Evolutionary conservation across 805 yeast genomes (phyloP), one percentile per base, ranked within the genome.

Genomic region (Yarrowia sp.): DNA sequence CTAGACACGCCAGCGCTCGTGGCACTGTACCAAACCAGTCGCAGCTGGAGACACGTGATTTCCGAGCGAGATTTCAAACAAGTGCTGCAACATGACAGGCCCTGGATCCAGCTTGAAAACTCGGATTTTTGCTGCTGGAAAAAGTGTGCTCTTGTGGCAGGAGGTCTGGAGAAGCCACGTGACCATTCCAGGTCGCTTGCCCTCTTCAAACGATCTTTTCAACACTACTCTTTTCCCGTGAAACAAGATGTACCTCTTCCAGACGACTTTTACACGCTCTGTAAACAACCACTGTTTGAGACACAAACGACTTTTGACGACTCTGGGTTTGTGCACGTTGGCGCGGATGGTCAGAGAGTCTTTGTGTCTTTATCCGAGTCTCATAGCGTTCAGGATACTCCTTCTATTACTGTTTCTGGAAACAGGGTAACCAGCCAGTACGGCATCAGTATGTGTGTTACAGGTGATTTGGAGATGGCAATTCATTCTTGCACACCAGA

Each of bases 71-170:
- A 51, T 24, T 51, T 51, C 43, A 51, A 51, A 24, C 59, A 51
- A 30, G 59, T 51, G 19, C 24, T 51, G 22, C 59, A 51, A 51
- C 59, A 51, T 16, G 59, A 51, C 14, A 21, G 32, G 6, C 59
- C 59, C 9, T 51, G 59, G 59, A 30, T 51, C 12, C 59, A 51
- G n/a, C 43, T 51, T 16, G 33, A 33, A 17, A 51, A 51, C 59
- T 51, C 59, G 59, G 35, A 17, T 4, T 21, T n/a, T 6, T 51
- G 58, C 41, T 51, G 59, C 43, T 51, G 59, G 59, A 51, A 35
- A 14, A 9, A 12, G 9, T 51, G 59, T 5, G 59, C 59, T 22
- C 22, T 51, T 5, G 56, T 19, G 28, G 28, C 16, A 9, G 28
- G 17, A 2, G 17, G 5, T 6, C 17, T 8, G 4, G 28, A 14